These are phyloP conservation scores for Trichoderma aggressivum DNA, from an alignment of 2,329 filamentous ascomycete species.

Conservation along the genomic window DNA sequence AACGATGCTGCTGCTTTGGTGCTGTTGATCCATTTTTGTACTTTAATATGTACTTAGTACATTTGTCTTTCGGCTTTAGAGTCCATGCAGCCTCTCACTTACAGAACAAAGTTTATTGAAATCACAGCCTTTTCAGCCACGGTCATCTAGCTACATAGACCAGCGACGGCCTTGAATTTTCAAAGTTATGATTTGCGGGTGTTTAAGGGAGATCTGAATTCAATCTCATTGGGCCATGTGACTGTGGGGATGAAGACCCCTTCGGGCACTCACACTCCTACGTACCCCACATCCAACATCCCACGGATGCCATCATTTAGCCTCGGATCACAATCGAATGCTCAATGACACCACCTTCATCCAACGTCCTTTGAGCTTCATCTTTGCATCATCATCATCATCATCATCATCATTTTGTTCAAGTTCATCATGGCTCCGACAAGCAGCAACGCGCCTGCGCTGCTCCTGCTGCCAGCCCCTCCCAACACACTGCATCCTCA, in stretches of 20 bases:
- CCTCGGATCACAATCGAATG: background rate
- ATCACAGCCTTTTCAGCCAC: background rate
- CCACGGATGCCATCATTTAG: background rate
- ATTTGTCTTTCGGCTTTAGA: background rate
- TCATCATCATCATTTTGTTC: background rate
- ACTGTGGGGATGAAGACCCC: background rate
- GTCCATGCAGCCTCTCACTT: background rate
- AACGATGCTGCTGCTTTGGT: background rate
- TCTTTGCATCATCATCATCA: background rate
- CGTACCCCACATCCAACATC: background rate
- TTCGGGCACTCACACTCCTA: background rate
- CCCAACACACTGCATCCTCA: conserved; percentile 52
- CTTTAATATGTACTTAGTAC: background rate
- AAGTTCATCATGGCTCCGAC: conserved; percentile 8
- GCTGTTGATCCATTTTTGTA: background rate
- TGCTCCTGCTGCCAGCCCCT: conserved; percentile 63
- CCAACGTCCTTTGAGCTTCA: background rate
- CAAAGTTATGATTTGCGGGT: background rate
- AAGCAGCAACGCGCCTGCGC: conserved; percentile 37
- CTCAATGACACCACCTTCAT: background rate
- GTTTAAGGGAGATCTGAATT: background rate
- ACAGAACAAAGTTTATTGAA: background rate
- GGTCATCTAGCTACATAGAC: background rate
- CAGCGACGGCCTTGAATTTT: background rate
- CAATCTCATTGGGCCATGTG: background rate